A percentile compares a stretch with the other conserved stretches of the same genome.
Conservation (phyloP, 1,139 yeast species). For the Lodderomyces elongisporus region DNA sequence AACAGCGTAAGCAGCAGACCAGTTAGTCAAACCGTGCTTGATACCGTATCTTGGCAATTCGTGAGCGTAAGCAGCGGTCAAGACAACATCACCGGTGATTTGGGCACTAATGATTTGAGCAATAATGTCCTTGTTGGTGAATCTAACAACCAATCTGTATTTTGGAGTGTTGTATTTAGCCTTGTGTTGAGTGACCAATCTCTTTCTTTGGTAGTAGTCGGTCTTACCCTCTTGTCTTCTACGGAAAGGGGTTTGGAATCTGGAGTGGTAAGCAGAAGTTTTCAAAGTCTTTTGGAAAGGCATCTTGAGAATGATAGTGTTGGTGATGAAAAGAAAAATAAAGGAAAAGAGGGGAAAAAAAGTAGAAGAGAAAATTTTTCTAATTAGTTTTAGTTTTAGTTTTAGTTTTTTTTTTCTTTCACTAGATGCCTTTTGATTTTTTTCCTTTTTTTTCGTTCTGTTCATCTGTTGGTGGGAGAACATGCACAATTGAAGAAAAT, state of each 20-base stretch:
- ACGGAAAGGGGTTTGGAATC: constrained; percentile 99
- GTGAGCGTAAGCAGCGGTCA: constrained; percentile 98
- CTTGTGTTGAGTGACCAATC: constrained; percentile 99
- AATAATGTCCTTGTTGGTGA: constrained; percentile 99
- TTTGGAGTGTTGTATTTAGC: constrained; percentile 99
- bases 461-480: too few species aligned
- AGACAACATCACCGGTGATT: constrained; percentile 93
- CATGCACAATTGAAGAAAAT: neutral
- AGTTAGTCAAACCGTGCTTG: constrained; percentile 98
- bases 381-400: too few species aligned
- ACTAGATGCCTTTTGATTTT: too few species aligned
- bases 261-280: constrained; percentile 95
- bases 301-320: constrained; percentile 41
- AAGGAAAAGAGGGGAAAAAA: neutral
- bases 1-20: constrained; percentile 99
- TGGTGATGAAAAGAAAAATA: neutral
- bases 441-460: too few species aligned
- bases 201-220: constrained; percentile 99
- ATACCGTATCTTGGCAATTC: constrained; percentile 98
- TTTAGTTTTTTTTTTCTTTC: too few species aligned
- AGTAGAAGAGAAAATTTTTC: constrained; percentile 2
- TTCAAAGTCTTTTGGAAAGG: constrained; percentile 69
- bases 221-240: constrained; percentile 99
- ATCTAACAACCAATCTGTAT: constrained; percentile 99
- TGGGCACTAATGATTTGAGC: constrained; percentile 96